Percentiles rank a stretch among this genome's conserved stretches.
Conservation (phyloP, 495 filamentous ascomycete species). For the Penicillium steckii region DNA sequence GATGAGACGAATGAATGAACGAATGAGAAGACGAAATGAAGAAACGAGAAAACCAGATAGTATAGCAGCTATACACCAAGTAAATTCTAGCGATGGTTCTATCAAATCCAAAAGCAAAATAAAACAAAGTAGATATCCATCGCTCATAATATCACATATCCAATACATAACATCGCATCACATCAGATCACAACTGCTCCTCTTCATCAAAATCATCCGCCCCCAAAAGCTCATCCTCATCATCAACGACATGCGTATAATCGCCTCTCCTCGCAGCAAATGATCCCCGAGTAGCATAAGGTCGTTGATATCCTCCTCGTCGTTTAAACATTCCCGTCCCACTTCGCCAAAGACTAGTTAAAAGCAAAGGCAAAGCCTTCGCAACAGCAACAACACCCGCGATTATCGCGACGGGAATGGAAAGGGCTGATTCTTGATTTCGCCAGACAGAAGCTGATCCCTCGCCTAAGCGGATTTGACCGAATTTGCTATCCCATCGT, state of each 20-base stretch:
- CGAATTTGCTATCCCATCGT: slow-evolving; percentile 88
- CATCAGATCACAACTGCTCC: slow-evolving; percentile 64
- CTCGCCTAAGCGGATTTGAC: slow-evolving; percentile 82
- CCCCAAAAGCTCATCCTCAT: slow-evolving; percentile 90
- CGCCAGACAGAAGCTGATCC: slow-evolving; percentile 29
- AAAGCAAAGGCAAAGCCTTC: slow-evolving; percentile 70
- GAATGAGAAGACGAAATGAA: not conserved
- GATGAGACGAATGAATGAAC: not conserved
- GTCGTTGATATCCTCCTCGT: slow-evolving; percentile 47
- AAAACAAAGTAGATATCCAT: slow-evolving; percentile 10
- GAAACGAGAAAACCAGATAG: not conserved
- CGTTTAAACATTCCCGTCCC: slow-evolving; percentile 43
- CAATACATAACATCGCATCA: slow-evolving; percentile 10
- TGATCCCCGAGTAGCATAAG: slow-evolving; percentile 78
- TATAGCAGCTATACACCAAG: too few species aligned
- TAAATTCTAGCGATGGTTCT: not conserved
- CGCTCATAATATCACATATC: slow-evolving; percentile 31
- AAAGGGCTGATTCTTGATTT: slow-evolving; percentile 67
- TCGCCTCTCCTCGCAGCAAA: slow-evolving; percentile 83
- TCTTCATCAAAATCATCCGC: slow-evolving; percentile 92
- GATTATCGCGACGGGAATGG: slow-evolving; percentile 74
- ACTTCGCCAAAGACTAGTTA: slow-evolving; percentile 64
- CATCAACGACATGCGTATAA: slow-evolving; percentile 86
- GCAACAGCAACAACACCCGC: slow-evolving; percentile 74
- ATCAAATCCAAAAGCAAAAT: slow-evolving; percentile 6